phyloP scores from a whole-genome alignment of 306 rosid genomes.

The Rosa lucieae region DNA sequence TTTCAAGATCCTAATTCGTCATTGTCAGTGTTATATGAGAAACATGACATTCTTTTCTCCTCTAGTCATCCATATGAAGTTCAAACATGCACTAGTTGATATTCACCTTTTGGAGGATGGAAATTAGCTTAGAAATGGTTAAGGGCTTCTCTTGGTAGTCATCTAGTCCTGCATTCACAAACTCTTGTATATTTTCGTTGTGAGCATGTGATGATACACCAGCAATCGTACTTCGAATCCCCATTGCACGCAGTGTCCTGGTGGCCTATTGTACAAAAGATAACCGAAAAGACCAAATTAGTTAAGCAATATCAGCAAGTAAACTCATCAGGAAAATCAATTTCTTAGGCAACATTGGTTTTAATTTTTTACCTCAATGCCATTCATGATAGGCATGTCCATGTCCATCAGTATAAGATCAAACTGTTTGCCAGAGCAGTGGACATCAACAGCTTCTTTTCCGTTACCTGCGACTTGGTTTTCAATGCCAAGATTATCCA shows the following conservation, averaged over 20 bases:
- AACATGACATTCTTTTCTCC: neutral
- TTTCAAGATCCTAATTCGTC: neutral
- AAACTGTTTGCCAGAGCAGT: constrained; percentile 48
- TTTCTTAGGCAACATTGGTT: neutral
- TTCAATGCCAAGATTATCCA: constrained; percentile 52
- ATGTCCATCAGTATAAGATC: constrained; percentile 87
- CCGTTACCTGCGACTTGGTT: constrained; percentile 60
- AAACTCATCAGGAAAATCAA: neutral
- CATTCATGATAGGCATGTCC: constrained; percentile 93
- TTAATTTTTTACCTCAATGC: constrained; percentile 51
- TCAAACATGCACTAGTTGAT: constrained; percentile 3
- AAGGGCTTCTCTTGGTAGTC: constrained; percentile 75
- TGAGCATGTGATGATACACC: constrained; percentile 57
- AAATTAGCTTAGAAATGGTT: constrained; percentile 41
- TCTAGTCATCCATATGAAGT: neutral
- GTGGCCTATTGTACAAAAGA: constrained; percentile 53
- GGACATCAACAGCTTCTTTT: constrained; percentile 74
- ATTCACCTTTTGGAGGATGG: constrained; percentile 45
- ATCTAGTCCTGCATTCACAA: constrained; percentile 70
- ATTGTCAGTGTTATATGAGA: constrained; percentile 1
- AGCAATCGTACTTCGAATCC: constrained; percentile 59
- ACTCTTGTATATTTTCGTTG: constrained; percentile 40
- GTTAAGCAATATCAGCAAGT: neutral
- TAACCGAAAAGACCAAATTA: neutral
- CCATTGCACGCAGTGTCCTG: constrained; percentile 64